Base-by-base conservation (phyloP, 495 filamentous ascomycete genomes). In the Podospora conica region DNA sequence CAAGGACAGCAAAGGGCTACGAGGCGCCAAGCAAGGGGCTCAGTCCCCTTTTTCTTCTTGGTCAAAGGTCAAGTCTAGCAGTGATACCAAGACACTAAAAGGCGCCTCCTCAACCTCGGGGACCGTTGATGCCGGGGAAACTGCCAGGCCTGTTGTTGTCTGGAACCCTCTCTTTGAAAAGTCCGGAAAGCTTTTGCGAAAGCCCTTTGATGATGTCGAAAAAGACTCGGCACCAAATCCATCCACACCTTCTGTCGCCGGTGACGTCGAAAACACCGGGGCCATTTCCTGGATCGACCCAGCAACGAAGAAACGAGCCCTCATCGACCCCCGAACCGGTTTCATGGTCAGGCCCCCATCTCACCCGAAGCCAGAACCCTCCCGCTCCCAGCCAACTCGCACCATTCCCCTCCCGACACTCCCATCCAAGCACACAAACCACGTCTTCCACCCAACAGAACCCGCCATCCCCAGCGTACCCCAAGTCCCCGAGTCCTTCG, bases 231-330 rank as follows among this genome's bases (percentile, higher is more conserved):
- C 20, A 53, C 25, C 18, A 33, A 7, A 18, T 0, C 11, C 60
- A 15, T 15, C 23, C 6, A 27, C 9, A 1, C 22, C 29, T 22
- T 18, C 28, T 9, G 24, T 54, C 5, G 31, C 31, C 9, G 27
- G 18, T 18, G 57, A 18, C 29, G 61, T 53, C n/a, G 56, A 53
- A 3, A 57, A 29, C 21, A 58, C 61, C 82, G 54, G 75, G 78
- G 72, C 78, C 0, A 77, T 90, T 12, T 66, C 78, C 23, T 96
- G 91, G 92, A 78, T 77, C n/a, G 85, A 95, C 68, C 90, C 89
- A 3, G 66, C 74, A 9, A 90, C 88, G 4, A 88, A 86, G 64
- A 78, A 81, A 65, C 80, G 69, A 6, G 82, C 86, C 60, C 70
- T 83, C 21, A 66, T 76, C 9, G 69, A 77, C 40, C 29, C 70